These are phyloP conservation scores for Seiridium cupressi DNA, from an alignment of 2,329 filamentous ascomycete species.

Conservation along the genomic window DNA sequence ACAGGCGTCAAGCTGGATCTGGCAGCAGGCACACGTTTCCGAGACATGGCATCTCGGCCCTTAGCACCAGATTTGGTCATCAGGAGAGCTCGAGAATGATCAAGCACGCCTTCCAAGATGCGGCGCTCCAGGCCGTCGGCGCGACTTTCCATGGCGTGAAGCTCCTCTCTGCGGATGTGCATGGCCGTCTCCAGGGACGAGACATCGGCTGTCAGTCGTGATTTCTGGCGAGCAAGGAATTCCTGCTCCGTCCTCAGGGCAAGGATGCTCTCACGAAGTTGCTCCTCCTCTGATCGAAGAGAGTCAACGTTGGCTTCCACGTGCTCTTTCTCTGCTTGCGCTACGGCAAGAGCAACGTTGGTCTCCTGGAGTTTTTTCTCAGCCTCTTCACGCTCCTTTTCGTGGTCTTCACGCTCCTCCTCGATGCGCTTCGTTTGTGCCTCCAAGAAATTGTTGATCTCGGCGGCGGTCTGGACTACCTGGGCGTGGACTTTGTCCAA, in stretches of 20 bases:
- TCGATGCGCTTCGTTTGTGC: constrained; percentile 72
- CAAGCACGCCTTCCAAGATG: constrained; percentile 92
- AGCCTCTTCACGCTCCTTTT: constrained; percentile 76
- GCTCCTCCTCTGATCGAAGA: constrained; percentile 51
- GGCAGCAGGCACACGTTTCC: constrained; percentile 47
- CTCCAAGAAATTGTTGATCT: constrained; percentile 80
- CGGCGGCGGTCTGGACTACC: constrained; percentile 78
- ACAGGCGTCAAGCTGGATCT: constrained; percentile 38
- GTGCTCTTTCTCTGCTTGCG: constrained; percentile 63
- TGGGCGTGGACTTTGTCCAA: constrained; percentile 88
- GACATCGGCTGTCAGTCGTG: constrained; percentile 78
- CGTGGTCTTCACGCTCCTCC: constrained; percentile 75
- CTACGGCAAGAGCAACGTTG: constrained; percentile 73
- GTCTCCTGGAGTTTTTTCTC: constrained; percentile 76
- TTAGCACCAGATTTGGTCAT: constrained; percentile 62
- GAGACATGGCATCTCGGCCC: constrained; percentile 55
- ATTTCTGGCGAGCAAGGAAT: constrained; percentile 73
- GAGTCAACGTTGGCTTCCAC: constrained; percentile 54
- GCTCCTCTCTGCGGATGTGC: constrained; percentile 83
- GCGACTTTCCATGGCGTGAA: constrained; percentile 84
- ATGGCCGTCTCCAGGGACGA: constrained; percentile 89
- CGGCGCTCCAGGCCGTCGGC: constrained; percentile 88
- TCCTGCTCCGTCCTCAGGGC: constrained; percentile 69
- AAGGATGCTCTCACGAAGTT: constrained; percentile 54
- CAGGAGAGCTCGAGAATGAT: constrained; percentile 89